These are phyloP conservation scores for Eleusine coracana DNA, from an alignment of 176 grass and related monocot genomes.

Conservation along the genomic window DNA sequence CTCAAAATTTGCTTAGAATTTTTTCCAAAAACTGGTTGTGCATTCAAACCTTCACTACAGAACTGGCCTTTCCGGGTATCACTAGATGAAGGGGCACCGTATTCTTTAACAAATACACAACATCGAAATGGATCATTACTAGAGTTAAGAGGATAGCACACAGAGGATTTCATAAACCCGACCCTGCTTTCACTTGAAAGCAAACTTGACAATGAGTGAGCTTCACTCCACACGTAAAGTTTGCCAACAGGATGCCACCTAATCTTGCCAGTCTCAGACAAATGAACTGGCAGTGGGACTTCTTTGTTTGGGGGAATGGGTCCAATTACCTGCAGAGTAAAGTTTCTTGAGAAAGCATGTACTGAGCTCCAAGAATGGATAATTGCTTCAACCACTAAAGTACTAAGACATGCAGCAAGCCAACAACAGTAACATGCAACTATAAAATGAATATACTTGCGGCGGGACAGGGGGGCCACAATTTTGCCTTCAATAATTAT, in stretches of 20 bases:
- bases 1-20: conserved; percentile 50
- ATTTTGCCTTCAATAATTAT: neutral
- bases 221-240: conserved; percentile 90
- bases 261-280: conserved; percentile 89
- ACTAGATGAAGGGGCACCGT: conserved; percentile 57
- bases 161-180: conserved; percentile 93
- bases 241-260: conserved; percentile 92
- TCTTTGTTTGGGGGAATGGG: conserved; percentile 83
- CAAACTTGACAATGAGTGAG: conserved; percentile 78
- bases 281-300: conserved; percentile 89
- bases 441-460: neutral
- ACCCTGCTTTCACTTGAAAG: conserved; percentile 83
- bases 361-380: neutral
- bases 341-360: conserved; percentile 36
- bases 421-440: neutral
- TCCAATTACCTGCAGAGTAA: conserved; percentile 72
- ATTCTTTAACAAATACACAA: conserved; percentile 90
- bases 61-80: conserved; percentile 46
- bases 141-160: conserved; percentile 94
- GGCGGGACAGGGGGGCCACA: too few species aligned
- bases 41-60: conserved; percentile 45
- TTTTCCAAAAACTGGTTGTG: conserved; percentile 38
- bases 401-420: neutral
- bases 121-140: conserved; percentile 93
- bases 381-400: neutral